Percentiles rank a stretch among this genome's conserved stretches.
Evolutionary conservation across 441 rosid genomes (phyloP).

Genomic region (Viola pubescens): DNA sequence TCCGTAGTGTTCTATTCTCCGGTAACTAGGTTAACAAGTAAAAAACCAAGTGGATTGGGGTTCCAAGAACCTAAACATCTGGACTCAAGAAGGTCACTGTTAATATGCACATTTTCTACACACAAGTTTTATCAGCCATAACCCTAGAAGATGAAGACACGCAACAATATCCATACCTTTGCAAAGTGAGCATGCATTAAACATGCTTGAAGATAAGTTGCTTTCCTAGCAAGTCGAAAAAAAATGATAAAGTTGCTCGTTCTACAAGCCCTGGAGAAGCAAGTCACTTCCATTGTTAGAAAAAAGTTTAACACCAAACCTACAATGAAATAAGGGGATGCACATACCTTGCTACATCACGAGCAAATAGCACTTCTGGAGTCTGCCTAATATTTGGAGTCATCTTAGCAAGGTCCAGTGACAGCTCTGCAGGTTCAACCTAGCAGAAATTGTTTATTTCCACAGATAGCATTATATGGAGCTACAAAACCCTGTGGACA

Average conservation of each 20-base stretch:
- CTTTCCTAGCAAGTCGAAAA: constrained; percentile 87
- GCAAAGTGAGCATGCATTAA: constrained; percentile 98
- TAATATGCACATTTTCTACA: background rate
- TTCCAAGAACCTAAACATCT: background rate
- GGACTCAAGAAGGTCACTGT: constrained; percentile 3
- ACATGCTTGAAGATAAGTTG: constrained; percentile 94
- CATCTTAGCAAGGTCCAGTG: constrained; percentile 98
- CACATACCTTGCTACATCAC: constrained; percentile 83
- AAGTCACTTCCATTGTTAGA: constrained; percentile 26
- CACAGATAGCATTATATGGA: constrained; percentile 14
- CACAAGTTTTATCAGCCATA: background rate
- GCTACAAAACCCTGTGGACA: constrained; percentile 13
- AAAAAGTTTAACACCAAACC: constrained; percentile 21
- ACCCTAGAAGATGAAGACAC: background rate
- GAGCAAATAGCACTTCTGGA: constrained; percentile 84
- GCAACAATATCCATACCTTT: constrained; percentile 44
- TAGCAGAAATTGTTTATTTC: constrained; percentile 29
- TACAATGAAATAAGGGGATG: constrained; percentile 13
- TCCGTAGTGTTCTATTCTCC: too few species aligned
- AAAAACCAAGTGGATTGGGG: background rate
- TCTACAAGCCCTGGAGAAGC: constrained; percentile 78
- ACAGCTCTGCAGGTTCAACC: constrained; percentile 99
- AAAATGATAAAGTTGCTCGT: constrained; percentile 78
- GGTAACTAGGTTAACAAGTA: background rate
- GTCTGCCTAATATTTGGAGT: constrained; percentile 89